Evolutionary conservation across 108 stramenopile species (phyloP).

Genomic region (Nitzschia inconspicua): DNA sequence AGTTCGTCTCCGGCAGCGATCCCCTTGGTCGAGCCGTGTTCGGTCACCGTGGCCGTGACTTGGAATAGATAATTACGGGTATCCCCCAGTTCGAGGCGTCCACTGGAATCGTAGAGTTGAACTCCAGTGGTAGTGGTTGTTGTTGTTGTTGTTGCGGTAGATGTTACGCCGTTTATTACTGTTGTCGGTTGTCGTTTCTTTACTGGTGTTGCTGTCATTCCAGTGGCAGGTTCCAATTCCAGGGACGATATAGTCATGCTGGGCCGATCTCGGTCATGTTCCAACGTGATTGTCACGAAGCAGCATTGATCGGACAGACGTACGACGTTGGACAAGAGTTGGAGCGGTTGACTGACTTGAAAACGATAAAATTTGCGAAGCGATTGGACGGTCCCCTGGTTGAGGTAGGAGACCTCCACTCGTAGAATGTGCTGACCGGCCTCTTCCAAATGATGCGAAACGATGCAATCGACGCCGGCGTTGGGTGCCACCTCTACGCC

Average conservation of each 20-base stretch:
- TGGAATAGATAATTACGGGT: conserved; percentile 63
- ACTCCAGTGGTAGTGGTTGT: conserved; percentile 9
- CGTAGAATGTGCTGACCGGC: conserved; percentile 80
- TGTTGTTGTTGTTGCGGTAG: neutral
- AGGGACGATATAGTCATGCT: conserved; percentile 51
- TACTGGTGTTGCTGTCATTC: conserved; percentile 49
- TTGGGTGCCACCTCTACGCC: conserved; percentile 47
- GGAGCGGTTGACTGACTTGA: conserved; percentile 66
- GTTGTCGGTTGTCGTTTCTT: neutral
- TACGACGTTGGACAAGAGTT: conserved; percentile 34
- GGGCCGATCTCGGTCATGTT: conserved; percentile 43
- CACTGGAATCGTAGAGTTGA: conserved; percentile 53
- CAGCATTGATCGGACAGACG: conserved; percentile 59
- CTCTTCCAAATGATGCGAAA: conserved; percentile 75
- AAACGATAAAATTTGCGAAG: conserved; percentile 87
- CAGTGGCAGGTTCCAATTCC: conserved; percentile 49
- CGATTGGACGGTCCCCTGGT: conserved; percentile 52
- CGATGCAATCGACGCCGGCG: conserved; percentile 67
- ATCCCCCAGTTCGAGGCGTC: conserved; percentile 60
- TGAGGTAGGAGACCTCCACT: conserved; percentile 72
- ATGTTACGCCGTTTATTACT: neutral
- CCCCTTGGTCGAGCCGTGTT: conserved; percentile 28
- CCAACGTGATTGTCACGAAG: conserved; percentile 56
- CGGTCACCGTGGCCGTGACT: conserved; percentile 35
- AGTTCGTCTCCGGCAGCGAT: conserved; percentile 77